Evolutionary conservation across 2,329 filamentous ascomycete genomes (phyloP).

Genomic region (Alternaria gansuensis): DNA sequence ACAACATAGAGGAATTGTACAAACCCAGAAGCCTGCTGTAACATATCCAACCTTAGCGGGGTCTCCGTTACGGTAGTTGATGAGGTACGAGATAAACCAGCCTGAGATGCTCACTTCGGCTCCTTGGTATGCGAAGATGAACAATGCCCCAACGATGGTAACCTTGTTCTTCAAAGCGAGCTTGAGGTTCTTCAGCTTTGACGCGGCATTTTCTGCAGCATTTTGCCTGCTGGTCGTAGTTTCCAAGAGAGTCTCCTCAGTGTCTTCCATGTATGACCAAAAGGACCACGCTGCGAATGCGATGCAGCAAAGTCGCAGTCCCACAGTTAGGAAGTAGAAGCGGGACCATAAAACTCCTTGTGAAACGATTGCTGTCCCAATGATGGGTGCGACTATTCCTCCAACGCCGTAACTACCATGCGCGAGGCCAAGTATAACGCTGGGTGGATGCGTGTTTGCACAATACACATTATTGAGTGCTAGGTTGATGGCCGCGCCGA

Average conservation of each 20-base stretch:
- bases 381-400: constrained; percentile 70
- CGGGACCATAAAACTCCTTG: constrained; percentile 69
- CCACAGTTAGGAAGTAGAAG: constrained; percentile 75
- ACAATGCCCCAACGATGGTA: constrained; percentile 77
- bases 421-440: constrained; percentile 65
- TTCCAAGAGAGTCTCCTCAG: constrained; percentile 56
- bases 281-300: constrained; percentile 72
- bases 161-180: constrained; percentile 62
- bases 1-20: constrained; percentile 35
- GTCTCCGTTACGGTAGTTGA: constrained; percentile 73
- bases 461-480: constrained; percentile 67
- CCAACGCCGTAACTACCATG: constrained; percentile 69
- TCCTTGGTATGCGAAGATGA: constrained; percentile 88
- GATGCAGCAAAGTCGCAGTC: constrained; percentile 66
- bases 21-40: constrained; percentile 71
- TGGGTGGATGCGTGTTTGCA: constrained; percentile 62
- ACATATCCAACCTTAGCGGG: constrained; percentile 80
- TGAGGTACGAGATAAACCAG: constrained; percentile 87
- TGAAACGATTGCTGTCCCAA: constrained; percentile 77
- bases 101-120: constrained; percentile 84
- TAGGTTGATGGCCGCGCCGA: constrained; percentile 61
- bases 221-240: constrained; percentile 54
- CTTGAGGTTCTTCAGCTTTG: constrained; percentile 60
- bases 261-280: constrained; percentile 72
- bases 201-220: constrained; percentile 50